These are phyloP conservation scores for Alternaria atra DNA, from an alignment of 2,329 filamentous ascomycete genomes.

Conservation along the genomic window DNA sequence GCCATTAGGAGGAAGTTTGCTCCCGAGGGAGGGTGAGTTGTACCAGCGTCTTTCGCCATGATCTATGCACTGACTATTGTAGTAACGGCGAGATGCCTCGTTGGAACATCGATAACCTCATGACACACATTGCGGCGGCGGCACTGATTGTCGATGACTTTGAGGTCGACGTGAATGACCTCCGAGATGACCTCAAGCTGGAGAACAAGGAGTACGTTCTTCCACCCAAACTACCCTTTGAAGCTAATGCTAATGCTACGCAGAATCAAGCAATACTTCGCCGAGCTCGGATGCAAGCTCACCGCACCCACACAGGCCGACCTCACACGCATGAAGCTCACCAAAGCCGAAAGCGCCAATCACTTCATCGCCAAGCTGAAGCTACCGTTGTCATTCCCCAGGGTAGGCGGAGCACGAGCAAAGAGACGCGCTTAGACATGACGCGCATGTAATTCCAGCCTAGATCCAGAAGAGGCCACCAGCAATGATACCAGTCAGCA, in stretches of 20 bases:
- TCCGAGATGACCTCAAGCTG: constrained; percentile 76
- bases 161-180: constrained; percentile 73
- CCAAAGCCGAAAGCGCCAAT: constrained; percentile 67
- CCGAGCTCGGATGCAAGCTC: constrained; percentile 77
- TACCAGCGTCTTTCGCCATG: no score
- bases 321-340: constrained; percentile 63
- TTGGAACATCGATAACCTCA: constrained; percentile 75
- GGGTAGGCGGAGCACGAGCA: constrained; percentile 49
- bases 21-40: constrained; percentile 35
- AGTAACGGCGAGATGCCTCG: constrained; percentile 67
- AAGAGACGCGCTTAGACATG: constrained; percentile 18
- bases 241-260: constrained; percentile 17
- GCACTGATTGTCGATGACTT: constrained; percentile 77
- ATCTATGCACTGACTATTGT: constrained; percentile 17
- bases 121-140: constrained; percentile 76
- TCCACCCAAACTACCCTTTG: no score
- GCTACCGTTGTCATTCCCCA: constrained; percentile 85
- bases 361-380: constrained; percentile 74
- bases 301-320: constrained; percentile 57
- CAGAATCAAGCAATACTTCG: constrained; percentile 73
- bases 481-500: constrained; percentile 3
- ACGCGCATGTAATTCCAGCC: constrained; percentile 3
- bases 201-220: constrained; percentile 69
- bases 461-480: background rate
- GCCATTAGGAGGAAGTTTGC: constrained; percentile 69